Base-by-base conservation (phyloP, 2,329 filamentous ascomycete genomes). In the Aspergillus neoniger region DNA sequence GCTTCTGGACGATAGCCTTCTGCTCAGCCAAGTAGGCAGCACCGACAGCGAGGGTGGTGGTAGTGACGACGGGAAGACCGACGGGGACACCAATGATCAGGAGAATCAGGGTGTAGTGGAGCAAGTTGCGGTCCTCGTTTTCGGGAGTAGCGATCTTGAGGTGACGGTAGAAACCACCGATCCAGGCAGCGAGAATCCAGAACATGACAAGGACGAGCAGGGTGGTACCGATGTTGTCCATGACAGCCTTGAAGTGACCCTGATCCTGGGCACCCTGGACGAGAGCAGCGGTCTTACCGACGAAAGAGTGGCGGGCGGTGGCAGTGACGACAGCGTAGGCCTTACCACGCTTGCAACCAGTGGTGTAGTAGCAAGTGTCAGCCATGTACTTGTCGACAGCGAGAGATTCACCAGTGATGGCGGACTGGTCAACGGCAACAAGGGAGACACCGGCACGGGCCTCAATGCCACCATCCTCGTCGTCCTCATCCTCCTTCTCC, bases 211-310 rank as follows among this genome's bases (percentile, higher is more conserved):
- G 82, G 69, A 91, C 88, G 69, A 92, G 83, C 59, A 92, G 83
- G 62, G 86, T 81, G 56, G 88, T 91, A 78, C 89, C 89, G 72
- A 92, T 91, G 73, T 85, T 88, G 85, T 91, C 88, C 89, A 91
- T 91, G 82, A 91, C 89, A 67, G 88, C 88, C 82, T 92, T 91
- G 85, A 91, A 91, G 79, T 91, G 88, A 80, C 89, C 89, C 72
- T 87, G 84, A 76, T 91, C 89, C 79, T 90, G 83, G 67, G 89
- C 89, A 67, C 88, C 89, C 79, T 91, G 86, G 54, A 91, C 89
- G 55, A 91, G 83, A 69, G 85, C 85, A 63, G 89, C 89, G 69
- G 89, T 91, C 76, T 86, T 87, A 80, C 89, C 89, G 76, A 91
- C 89, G 81, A 91, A 92, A 61, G 89, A 91, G 78, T 85, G 83